These are phyloP conservation scores for Epichloe hybrida DNA, from an alignment of 2,329 filamentous ascomycete genomes.

Conservation along the genomic window DNA sequence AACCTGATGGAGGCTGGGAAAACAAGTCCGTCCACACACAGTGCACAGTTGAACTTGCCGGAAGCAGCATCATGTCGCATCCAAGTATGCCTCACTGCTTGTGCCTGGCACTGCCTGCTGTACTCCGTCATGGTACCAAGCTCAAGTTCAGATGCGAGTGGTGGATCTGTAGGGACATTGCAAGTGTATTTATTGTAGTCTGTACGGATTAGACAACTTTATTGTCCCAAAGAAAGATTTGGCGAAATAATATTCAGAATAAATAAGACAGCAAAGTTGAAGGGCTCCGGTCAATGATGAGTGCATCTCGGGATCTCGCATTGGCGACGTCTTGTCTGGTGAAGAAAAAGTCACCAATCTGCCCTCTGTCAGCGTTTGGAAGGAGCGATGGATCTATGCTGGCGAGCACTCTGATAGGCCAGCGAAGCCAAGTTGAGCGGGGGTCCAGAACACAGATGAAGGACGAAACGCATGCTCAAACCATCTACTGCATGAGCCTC, in stretches of 20 bases:
- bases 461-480: too few species aligned
- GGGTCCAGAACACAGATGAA: too few species aligned
- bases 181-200: too few species aligned
- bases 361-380: neutral
- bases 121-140: neutral
- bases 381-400: neutral
- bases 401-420: too few species aligned
- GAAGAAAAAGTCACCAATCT: neutral
- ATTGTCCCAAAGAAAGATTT: neutral
- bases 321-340: neutral
- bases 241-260: neutral
- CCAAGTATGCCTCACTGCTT: slow-evolving; percentile 1
- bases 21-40: too few species aligned
- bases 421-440: too few species aligned
- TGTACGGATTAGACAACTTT: neutral
- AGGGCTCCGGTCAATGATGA: too few species aligned
- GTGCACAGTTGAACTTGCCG: neutral
- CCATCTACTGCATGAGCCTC: neutral
- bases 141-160: too few species aligned
- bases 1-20: neutral
- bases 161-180: too few species aligned
- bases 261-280: too few species aligned
- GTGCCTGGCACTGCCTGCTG: neutral
- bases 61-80: neutral
- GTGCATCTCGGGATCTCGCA: neutral